Percentiles rank a stretch among this genome's conserved stretches.
These are phyloP conservation scores for Curvularia spicifera DNA, from an alignment of 2,329 filamentous ascomycete species.

Conservation along the genomic window DNA sequence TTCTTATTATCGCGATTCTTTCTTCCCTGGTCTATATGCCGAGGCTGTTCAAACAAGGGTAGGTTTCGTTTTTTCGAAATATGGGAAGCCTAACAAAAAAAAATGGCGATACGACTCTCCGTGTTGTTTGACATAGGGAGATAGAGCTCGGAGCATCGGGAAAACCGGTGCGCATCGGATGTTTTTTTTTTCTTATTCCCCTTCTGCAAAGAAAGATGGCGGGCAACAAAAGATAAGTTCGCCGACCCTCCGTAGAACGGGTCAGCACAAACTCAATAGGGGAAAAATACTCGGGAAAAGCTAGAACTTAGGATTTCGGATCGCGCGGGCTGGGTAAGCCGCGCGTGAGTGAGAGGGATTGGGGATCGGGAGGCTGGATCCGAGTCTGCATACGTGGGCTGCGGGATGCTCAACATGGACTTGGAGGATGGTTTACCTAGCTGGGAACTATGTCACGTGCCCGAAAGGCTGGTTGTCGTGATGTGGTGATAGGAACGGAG, in stretches of 20 bases:
- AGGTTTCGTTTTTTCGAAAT: too few species aligned
- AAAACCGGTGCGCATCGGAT: background rate
- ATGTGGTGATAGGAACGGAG: background rate
- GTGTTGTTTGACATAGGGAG: too few species aligned
- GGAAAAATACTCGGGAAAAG: background rate
- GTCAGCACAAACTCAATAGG: background rate
- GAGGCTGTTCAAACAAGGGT: too few species aligned
- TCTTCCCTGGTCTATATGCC: too few species aligned
- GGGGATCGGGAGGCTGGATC: background rate
- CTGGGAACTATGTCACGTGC: background rate
- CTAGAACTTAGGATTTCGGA: background rate
- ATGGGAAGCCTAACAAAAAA: too few species aligned
- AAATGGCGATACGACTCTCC: too few species aligned
- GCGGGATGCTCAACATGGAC: background rate
- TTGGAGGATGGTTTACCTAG: background rate
- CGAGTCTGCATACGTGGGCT: background rate
- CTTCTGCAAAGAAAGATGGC: too few species aligned
- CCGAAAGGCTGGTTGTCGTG: background rate
- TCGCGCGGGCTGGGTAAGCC: background rate
- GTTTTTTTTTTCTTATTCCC: background rate
- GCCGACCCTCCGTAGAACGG: background rate
- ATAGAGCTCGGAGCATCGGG: too few species aligned
- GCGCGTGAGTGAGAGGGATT: too few species aligned
- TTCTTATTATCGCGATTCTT: too few species aligned
- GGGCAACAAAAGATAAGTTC: background rate